Base-by-base conservation (phyloP, 176 grass and related monocot species). In the Bromus sterilis region DNA sequence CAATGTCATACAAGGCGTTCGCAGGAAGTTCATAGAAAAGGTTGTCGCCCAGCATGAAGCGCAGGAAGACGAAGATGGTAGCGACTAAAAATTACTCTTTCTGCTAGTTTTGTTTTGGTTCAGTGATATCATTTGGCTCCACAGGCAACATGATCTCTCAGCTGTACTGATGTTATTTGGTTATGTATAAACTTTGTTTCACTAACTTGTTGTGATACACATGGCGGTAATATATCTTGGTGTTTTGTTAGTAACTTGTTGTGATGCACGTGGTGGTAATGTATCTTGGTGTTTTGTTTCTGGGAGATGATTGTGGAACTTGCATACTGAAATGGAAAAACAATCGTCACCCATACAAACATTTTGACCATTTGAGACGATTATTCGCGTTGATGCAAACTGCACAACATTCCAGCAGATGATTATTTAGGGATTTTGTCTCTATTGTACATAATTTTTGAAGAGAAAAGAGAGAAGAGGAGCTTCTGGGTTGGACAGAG, bases 21-120 rank as follows among this genome's bases (percentile, higher is more conserved):
- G 85, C 32, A 93, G 84, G 55, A 95, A 88, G 76, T 95, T 95
- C 34, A 93, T 95, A 20, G 96, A 99, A 90, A 99, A 95, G 81
- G 71, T 95, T 66, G 86, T 95, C 6, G 78, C 85, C 48, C 86
- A 91, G 75, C 93, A 91, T 79, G 91, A 95, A 84, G 85, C 86
- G 24, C 72, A n/a, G n/a, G n/a, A n/a, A n/a, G n/a, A n/a, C n/a
- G n/a, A n/a, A n/a, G n/a, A n/a, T n/a, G n/a, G n/a, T n/a, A n/a
- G n/a, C n/a, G n/a, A n/a, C n/a, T n/a, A n/a, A n/a, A n/a, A n/a
- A n/a, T n/a, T n/a, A n/a, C n/a, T n/a, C n/a, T n/a, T n/a, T n/a
- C n/a, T n/a, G n/a, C n/a, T n/a, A n/a, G n/a, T n/a, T n/a, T n/a
- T n/a, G n/a, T n/a, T n/a, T n/a, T n/a, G n/a, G n/a, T n/a, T n/a